phyloP scores from a whole-genome alignment of 768 basidiomycete genomes.

The Lactarius hatsudake region DNA sequence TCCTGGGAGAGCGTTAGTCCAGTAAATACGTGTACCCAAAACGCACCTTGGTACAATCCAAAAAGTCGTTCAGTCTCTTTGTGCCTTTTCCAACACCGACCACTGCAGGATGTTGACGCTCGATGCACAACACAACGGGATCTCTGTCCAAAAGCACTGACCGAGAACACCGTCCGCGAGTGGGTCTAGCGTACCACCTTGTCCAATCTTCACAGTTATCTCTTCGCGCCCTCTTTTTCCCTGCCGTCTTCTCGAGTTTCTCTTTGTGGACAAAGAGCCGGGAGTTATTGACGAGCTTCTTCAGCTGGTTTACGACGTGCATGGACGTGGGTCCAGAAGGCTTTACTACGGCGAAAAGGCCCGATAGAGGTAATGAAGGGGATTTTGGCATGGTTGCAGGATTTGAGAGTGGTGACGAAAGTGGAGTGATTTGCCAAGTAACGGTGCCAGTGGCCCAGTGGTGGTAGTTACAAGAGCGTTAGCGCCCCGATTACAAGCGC shows the following conservation, averaged over 20 bases:
- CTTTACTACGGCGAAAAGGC: conserved; percentile 84
- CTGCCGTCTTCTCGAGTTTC: conserved; percentile 52
- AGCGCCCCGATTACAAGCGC: neutral
- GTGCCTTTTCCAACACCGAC: conserved; percentile 89
- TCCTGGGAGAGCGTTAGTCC: conserved; percentile 49
- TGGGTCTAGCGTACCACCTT: conserved; percentile 95
- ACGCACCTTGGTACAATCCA: conserved; percentile 85
- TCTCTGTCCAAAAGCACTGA: conserved; percentile 36
- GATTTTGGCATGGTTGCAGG: conserved; percentile 11
- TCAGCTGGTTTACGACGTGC: conserved; percentile 82
- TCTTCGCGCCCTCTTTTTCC: conserved; percentile 42
- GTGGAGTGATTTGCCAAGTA: too few relatives aligned
- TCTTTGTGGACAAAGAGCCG: conserved; percentile 67
- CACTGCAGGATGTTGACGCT: conserved; percentile 46
- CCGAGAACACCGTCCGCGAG: conserved; percentile 94
- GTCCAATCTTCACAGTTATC: conserved; percentile 77
- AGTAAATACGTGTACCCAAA: neutral
- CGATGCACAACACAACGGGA: conserved; percentile 10
- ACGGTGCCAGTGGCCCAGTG: neutral
- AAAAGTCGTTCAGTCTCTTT: conserved; percentile 77
- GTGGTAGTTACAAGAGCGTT: neutral
- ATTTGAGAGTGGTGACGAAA: neutral
- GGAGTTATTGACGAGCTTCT: conserved; percentile 73
- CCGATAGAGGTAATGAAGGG: conserved; percentile 62
- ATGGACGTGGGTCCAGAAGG: conserved; percentile 94